Percentiles rank a stretch among this genome's conserved stretches.
Conservation (phyloP, 495 filamentous ascomycete genomes). For the Sporormia fimetaria region DNA sequence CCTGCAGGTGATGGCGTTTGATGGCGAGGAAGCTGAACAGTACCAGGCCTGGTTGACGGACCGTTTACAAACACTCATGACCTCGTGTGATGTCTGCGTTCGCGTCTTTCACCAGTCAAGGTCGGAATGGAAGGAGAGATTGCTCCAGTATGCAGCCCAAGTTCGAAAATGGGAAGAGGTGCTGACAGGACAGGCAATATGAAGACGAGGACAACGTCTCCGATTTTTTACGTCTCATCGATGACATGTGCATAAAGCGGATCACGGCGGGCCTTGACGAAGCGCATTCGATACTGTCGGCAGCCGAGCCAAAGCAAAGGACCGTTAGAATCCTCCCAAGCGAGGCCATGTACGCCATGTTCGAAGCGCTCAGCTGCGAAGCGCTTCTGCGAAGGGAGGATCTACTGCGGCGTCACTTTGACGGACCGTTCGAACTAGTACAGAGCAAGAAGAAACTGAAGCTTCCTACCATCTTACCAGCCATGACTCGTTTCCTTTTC, state of each 20-base stretch:
- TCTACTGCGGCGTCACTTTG: slow-evolving; percentile 50
- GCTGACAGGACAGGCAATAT: slow-evolving; percentile 36
- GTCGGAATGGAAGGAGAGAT: slow-evolving; percentile 47
- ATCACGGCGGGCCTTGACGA: slow-evolving; percentile 45
- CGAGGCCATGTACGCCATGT: slow-evolving; percentile 46
- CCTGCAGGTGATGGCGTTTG: slow-evolving; percentile 57
- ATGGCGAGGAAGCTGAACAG: slow-evolving; percentile 47
- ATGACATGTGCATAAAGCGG: slow-evolving; percentile 50
- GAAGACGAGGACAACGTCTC: slow-evolving; percentile 53
- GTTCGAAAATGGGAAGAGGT: background rate
- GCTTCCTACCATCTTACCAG: slow-evolving; percentile 58
- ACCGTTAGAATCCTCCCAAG: slow-evolving; percentile 39
- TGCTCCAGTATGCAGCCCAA: slow-evolving; percentile 31
- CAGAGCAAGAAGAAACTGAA: slow-evolving; percentile 62
- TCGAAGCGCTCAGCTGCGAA: slow-evolving; percentile 53
- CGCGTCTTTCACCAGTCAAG: slow-evolving; percentile 67
- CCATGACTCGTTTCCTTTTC: slow-evolving; percentile 72
- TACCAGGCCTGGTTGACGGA: slow-evolving; percentile 48
- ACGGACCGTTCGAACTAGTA: slow-evolving; percentile 63
- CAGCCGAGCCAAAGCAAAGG: slow-evolving; percentile 39
- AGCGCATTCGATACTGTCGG: slow-evolving; percentile 39
- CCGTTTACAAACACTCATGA: slow-evolving; percentile 46
- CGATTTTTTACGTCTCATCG: slow-evolving; percentile 43
- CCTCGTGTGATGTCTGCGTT: slow-evolving; percentile 67
- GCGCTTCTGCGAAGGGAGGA: slow-evolving; percentile 44